Evolutionary conservation across 805 yeast genomes (phyloP).

Genomic region (Phaffomyces opuntiae): DNA sequence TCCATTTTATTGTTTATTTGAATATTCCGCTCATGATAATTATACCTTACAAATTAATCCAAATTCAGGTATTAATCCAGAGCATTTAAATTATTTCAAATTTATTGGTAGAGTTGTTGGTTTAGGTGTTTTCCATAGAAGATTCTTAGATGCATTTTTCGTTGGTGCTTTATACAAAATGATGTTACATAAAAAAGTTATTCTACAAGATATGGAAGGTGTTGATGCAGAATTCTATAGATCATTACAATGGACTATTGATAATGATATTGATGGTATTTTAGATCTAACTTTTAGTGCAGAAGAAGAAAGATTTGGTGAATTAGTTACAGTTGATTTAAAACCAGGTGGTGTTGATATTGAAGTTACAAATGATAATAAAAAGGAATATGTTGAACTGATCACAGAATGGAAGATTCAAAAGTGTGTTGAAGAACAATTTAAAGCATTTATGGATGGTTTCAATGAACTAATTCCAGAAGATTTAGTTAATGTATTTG

Average conservation of each 20-base stretch:
- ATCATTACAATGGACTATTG: slow-evolving; percentile 91
- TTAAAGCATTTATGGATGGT: slow-evolving; percentile 93
- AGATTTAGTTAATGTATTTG: slow-evolving; percentile 92
- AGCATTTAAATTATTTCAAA: slow-evolving; percentile 95
- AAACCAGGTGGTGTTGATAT: slow-evolving; percentile 83
- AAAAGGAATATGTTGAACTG: slow-evolving; percentile 90
- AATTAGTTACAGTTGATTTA: slow-evolving; percentile 79
- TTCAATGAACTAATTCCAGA: slow-evolving; percentile 97
- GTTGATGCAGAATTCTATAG: slow-evolving; percentile 96
- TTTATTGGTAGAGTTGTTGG: slow-evolving; percentile 98
- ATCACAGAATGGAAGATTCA: slow-evolving; percentile 95
- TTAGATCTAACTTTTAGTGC: slow-evolving; percentile 84
- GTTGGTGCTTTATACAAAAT: slow-evolving; percentile 97
- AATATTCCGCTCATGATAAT: slow-evolving; percentile 96
- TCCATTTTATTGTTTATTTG: slow-evolving; percentile 95
- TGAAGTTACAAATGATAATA: slow-evolving; percentile 91
- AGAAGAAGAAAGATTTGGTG: slow-evolving; percentile 93
- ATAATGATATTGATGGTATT: slow-evolving; percentile 85
- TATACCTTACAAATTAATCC: slow-evolving; percentile 97
- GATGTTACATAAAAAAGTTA: slow-evolving; percentile 94
- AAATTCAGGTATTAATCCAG: slow-evolving; percentile 94
- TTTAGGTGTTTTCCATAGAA: slow-evolving; percentile 94
- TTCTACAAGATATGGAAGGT: slow-evolving; percentile 95
- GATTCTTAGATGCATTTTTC: slow-evolving; percentile 96
- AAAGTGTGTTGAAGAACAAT: slow-evolving; percentile 90